These are phyloP conservation scores for Globisporangium paddicum DNA, from an alignment of 352 stramenopile genomes.

Conservation along the genomic window DNA sequence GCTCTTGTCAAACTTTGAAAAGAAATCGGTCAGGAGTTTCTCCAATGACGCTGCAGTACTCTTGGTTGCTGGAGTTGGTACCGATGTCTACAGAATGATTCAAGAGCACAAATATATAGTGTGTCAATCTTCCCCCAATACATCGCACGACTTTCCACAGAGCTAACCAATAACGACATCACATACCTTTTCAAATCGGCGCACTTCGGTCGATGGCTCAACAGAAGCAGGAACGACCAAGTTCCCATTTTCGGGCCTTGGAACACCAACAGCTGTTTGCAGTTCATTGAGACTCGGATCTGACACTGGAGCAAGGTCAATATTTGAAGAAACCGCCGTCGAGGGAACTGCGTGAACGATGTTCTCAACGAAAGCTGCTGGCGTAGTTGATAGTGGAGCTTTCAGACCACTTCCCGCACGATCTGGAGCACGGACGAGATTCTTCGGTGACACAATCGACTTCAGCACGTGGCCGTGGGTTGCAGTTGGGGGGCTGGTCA, in stretches of 20 bases:
- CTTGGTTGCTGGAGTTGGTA: neutral
- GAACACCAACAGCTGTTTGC: neutral
- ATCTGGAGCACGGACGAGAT: neutral
- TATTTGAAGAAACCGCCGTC: neutral
- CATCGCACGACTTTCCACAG: neutral
- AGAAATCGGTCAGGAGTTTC: conserved; percentile 57
- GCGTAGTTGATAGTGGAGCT: neutral
- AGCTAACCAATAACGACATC: neutral
- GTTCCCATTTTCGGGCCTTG: neutral
- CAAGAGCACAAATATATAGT: neutral
- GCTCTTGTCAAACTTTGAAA: conserved; percentile 48
- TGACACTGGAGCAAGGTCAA: neutral
- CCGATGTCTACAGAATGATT: neutral
- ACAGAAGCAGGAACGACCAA: neutral
- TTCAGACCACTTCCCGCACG: neutral
- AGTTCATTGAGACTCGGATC: neutral
- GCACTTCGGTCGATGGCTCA: neutral
- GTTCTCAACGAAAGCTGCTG: neutral
- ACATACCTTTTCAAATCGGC: neutral
- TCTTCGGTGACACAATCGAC: conserved; percentile 9
- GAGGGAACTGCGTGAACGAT: neutral
- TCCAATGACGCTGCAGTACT: conserved; percentile 24
- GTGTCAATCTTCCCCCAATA: neutral
- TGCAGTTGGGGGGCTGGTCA: neutral
- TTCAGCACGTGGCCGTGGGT: conserved; percentile 11